Percentiles rank a stretch among this genome's conserved stretches.
phyloP scores from a whole-genome alignment of 371 early-diverging fungal genomes.

The Dichotomocladium elegans region DNA sequence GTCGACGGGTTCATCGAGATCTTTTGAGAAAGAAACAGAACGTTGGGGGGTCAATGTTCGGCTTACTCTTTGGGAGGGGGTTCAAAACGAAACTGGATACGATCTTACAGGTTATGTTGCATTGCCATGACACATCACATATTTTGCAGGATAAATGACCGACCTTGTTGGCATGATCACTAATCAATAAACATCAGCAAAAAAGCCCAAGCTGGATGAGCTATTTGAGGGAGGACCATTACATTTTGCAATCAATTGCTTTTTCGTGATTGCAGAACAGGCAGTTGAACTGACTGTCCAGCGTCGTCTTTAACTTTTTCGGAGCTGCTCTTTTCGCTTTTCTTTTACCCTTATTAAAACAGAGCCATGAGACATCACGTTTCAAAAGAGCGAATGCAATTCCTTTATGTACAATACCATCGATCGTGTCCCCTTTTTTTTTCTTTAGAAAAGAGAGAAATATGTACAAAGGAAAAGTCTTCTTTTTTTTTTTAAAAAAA shows the following conservation, averaged over 20 bases:
- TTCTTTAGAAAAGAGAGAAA: no score
- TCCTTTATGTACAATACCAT: no score
- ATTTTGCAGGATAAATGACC: constrained; percentile 74
- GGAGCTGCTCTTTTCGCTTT: constrained; percentile 77
- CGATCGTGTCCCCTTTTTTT: no score
- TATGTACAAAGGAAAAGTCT: no score
- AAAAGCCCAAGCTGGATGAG: not conserved
- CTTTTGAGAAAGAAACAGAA: constrained; percentile 19
- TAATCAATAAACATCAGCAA: constrained; percentile 4
- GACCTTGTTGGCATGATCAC: constrained; percentile 48
- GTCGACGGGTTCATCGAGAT: constrained; percentile 76
- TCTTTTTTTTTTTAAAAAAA: no score
- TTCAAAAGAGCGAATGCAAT: no score
- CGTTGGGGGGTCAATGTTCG: not conserved
- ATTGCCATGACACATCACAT: constrained; percentile 70
- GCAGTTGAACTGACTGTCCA: constrained; percentile 84
- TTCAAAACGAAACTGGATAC: no score
- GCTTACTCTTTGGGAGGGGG: no score
- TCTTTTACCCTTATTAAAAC: constrained; percentile 94
- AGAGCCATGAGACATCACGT: no score
- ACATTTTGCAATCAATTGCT: constrained; percentile 76
- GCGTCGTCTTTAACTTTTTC: constrained; percentile 64
- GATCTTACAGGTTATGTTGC: constrained; percentile 63
- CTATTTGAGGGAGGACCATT: constrained; percentile 16
- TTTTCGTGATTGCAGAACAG: constrained; percentile 91